Evolutionary conservation across 148 eudicot genomes (phyloP).

Genomic region (Chenopodium berlandieri): DNA sequence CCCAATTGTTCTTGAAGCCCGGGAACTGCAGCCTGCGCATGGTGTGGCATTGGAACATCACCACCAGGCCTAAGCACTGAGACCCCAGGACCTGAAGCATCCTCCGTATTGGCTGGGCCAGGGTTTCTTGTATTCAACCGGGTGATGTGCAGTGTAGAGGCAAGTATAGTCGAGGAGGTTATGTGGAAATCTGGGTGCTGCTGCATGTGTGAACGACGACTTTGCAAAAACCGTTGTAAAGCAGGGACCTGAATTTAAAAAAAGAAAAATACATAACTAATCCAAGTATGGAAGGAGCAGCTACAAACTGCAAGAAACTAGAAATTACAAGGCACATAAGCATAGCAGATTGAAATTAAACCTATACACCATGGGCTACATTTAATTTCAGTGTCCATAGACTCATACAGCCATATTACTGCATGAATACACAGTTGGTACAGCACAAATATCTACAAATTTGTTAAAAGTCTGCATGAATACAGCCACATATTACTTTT

Average conservation of each 20-base stretch:
- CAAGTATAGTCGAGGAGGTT: constrained; percentile 85
- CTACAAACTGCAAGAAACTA: constrained; percentile 2
- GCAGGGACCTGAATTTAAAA: constrained; percentile 69
- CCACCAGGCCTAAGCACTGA: constrained; percentile 40
- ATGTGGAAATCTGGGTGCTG: constrained; percentile 95
- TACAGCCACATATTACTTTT: no score
- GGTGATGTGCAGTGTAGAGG: constrained; percentile 90
- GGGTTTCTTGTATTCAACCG: constrained; percentile 69
- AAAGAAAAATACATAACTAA: background rate
- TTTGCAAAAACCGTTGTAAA: constrained; percentile 85
- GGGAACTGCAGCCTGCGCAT: constrained; percentile 33
- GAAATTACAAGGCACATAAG: no score
- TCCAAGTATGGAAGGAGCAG: background rate
- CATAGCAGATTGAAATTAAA: background rate
- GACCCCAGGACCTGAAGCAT: constrained; percentile 33
- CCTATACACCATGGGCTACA: background rate
- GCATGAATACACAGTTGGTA: background rate
- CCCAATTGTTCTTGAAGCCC: constrained; percentile 39
- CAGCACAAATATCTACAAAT: background rate
- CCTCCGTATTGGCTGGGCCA: constrained; percentile 35
- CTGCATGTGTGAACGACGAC: constrained; percentile 76
- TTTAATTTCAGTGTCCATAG: no score
- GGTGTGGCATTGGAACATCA: constrained; percentile 38
- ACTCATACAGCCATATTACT: background rate
- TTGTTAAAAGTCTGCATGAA: no score